Evolutionary conservation across 2,329 filamentous ascomycete species (phyloP), one percentile per base, ranked within the genome.

Genomic region (Huntiella abstrusa): DNA sequence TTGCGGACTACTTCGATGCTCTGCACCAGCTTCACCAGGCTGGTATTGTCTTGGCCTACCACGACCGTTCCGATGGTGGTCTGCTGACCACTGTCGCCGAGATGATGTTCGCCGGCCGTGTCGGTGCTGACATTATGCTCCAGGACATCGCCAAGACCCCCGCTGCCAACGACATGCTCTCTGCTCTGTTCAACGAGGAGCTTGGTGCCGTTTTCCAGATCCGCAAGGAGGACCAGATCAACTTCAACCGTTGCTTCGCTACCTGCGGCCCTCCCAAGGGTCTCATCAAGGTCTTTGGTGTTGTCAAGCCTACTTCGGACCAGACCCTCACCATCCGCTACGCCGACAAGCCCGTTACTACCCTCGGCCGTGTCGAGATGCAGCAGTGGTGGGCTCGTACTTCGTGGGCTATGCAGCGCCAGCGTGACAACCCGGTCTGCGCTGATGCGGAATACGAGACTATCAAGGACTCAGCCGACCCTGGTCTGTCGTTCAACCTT

Each of bases 101-200:
- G 64, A 96, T 96, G 91, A 92, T 93, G 76, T 96, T 96, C 59
- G 88, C 91, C 32, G 91, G 91, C 22, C 81, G 87, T 47, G 92
- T 83, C 56, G 91, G 88, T 51, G 72, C 85, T 28, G 83, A 92
- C 54, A 69, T 96, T 50, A 81, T 83, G 69, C 68, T 95, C 48
- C 87, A 95, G 58, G 73, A 72, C 46, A 68, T 86, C 35, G 64
- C 72, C 22, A 75, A 74, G 50, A 75, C 74, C 17, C 69, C 77
- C 38, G 70, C 71, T 7, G 65, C 74, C 40, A 69, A 77, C 1
- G 67, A 77, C 55, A 62, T 92, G 13, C 65, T 94, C 5, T 75
- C 85, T 47, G 73, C 81, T 0, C 72, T 98, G 15, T 96, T 98
- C 73, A 95, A 87, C 60, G 91, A 96, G 62, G 91, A 96, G 60